A percentile compares a stretch with the other conserved stretches of the same genome.
These are phyloP conservation scores for Lachnum nothofagi DNA, from an alignment of 2,329 filamentous ascomycete species.

Conservation along the genomic window DNA sequence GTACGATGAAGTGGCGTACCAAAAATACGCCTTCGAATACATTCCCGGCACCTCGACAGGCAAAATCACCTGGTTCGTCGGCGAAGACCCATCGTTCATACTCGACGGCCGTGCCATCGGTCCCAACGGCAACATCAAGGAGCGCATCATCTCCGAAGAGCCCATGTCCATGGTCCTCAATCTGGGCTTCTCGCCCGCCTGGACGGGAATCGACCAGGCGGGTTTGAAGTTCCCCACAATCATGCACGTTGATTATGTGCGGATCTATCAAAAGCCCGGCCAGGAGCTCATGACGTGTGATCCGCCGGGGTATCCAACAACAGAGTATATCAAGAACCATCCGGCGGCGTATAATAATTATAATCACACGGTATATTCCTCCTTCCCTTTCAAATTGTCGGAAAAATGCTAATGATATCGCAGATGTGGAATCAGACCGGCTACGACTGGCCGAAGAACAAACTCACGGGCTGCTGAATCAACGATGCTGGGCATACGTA, in stretches of 20 bases:
- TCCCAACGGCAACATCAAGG: conserved; percentile 48
- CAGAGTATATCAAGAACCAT: conserved; percentile 60
- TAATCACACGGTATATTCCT: conserved; percentile 45
- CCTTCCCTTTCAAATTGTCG: not conserved
- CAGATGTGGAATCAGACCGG: conserved; percentile 29
- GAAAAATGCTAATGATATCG: not conserved
- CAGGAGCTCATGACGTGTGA: conserved; percentile 48
- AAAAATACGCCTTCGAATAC: conserved; percentile 53
- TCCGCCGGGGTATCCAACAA: conserved; percentile 58
- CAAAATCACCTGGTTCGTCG: conserved; percentile 49
- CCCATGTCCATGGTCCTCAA: conserved; percentile 52
- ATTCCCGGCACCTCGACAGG: conserved; percentile 40
- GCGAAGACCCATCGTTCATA: conserved; percentile 45
- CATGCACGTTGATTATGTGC: conserved; percentile 51
- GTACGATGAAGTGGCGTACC: conserved; percentile 50
- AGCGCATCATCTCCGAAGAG: conserved; percentile 46
- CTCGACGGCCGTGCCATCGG: conserved; percentile 49
- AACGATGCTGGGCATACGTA: not conserved
- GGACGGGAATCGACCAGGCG: conserved; percentile 43
- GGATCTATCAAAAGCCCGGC: conserved; percentile 48
- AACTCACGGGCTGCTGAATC: conserved; percentile 24
- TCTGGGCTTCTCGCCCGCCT: conserved; percentile 46
- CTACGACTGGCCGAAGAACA: conserved; percentile 30
- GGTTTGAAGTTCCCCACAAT: conserved; percentile 45
- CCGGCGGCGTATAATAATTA: conserved; percentile 55